These are phyloP conservation scores for Epithemia pelagica DNA, from an alignment of 108 stramenopile genomes.

Conservation along the genomic window DNA sequence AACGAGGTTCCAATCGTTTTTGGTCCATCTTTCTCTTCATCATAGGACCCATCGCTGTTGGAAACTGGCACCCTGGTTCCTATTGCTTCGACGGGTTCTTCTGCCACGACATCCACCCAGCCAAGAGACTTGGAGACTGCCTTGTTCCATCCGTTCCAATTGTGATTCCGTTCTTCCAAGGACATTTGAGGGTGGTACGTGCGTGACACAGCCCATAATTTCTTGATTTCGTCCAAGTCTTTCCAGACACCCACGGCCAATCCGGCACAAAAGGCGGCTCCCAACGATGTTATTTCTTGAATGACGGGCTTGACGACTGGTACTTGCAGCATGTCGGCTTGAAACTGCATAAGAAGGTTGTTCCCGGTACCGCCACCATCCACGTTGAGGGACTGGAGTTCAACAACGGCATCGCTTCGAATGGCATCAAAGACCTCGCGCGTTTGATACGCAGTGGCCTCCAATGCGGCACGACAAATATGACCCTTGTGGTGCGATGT, in stretches of 20 bases:
- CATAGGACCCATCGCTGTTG: no score
- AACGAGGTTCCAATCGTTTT: no score
- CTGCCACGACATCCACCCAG: conserved; percentile 58
- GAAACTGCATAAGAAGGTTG: conserved; percentile 92
- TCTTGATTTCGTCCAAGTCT: conserved; percentile 66
- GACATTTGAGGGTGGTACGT: conserved; percentile 67
- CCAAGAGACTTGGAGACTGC: conserved; percentile 80
- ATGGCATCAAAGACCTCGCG: conserved; percentile 91
- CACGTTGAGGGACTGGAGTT: conserved; percentile 70
- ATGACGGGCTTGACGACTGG: conserved; percentile 72
- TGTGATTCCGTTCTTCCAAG: conserved; percentile 38
- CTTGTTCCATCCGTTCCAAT: conserved; percentile 86
- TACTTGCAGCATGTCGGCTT: conserved; percentile 85
- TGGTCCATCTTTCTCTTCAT: no score
- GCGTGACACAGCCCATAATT: conserved; percentile 63
- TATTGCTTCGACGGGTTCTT: no score
- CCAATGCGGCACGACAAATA: conserved; percentile 89
- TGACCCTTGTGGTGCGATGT: conserved; percentile 83
- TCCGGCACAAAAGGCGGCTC: conserved; percentile 95
- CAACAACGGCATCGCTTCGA: conserved; percentile 57
- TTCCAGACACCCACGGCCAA: conserved; percentile 95
- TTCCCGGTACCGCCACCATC: conserved; percentile 93
- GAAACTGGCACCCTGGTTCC: no score
- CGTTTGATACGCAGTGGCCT: conserved; percentile 90
- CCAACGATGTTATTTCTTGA: conserved; percentile 92